phyloP scores from a whole-genome alignment of 2,329 filamentous ascomycete species.

The Colletotrichum sp. region DNA sequence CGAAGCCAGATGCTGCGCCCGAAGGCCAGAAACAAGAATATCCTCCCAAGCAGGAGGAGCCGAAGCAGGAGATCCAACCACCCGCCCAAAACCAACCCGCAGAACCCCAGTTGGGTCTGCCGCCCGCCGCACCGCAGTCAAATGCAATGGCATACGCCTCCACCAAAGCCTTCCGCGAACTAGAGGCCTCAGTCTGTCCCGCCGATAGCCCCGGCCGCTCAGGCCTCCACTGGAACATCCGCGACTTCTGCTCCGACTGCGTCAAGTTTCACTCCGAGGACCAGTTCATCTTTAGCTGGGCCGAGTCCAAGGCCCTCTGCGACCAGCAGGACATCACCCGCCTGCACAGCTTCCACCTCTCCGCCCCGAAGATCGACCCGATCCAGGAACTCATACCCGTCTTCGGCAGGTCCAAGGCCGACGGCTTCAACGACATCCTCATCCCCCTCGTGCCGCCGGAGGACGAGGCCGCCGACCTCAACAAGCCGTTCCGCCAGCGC shows the following conservation, averaged over 20 bases:
- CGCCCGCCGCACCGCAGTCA: neutral
- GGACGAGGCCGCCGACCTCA: slow-evolving; percentile 51
- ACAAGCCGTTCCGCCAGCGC: slow-evolving; percentile 63
- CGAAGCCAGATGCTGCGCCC: neutral
- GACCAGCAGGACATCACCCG: slow-evolving; percentile 78
- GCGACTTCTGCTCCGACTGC: slow-evolving; percentile 69
- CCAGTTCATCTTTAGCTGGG: slow-evolving; percentile 72
- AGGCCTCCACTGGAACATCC: slow-evolving; percentile 66
- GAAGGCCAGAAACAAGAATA: neutral
- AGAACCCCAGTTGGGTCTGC: neutral
- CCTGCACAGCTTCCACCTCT: slow-evolving; percentile 76
- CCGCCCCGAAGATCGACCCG: slow-evolving; percentile 65
- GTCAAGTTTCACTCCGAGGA: slow-evolving; percentile 67
- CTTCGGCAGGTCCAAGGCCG: slow-evolving; percentile 77
- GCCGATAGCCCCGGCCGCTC: slow-evolving; percentile 64
- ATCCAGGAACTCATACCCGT: slow-evolving; percentile 72
- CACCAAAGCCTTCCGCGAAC: slow-evolving; percentile 40
- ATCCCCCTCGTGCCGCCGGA: slow-evolving; percentile 63
- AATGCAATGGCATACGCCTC: neutral
- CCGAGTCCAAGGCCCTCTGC: slow-evolving; percentile 69
- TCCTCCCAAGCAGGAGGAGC: neutral
- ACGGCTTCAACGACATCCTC: slow-evolving; percentile 77
- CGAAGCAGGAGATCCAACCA: neutral
- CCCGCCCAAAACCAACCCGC: neutral
- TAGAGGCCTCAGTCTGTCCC: slow-evolving; percentile 61